A percentile compares a stretch with the other conserved stretches of the same genome.
These are phyloP conservation scores for Trichoderma sp. DNA, from an alignment of 2,329 filamentous ascomycete genomes.

Conservation along the genomic window DNA sequence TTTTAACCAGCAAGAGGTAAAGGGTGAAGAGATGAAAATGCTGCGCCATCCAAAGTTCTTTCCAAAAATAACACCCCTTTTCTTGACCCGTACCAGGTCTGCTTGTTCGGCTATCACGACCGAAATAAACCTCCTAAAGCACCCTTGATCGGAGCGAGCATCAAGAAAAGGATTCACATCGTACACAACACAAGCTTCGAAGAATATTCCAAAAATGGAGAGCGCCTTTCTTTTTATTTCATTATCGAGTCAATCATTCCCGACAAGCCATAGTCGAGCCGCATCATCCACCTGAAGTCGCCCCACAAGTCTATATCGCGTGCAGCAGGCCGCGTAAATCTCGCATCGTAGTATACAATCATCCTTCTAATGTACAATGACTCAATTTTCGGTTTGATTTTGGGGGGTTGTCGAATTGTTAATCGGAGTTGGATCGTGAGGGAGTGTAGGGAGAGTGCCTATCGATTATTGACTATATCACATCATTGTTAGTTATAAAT, in stretches of 20 bases:
- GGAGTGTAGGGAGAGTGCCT: not conserved
- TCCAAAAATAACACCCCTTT: not conserved
- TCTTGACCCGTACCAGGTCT: not conserved
- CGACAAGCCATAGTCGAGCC: not conserved
- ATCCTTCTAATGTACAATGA: constrained; percentile 19
- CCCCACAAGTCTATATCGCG: constrained; percentile 5
- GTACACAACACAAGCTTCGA: not conserved
- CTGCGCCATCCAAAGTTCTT: not conserved
- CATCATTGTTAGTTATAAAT: not conserved
- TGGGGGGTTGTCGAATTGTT: not conserved
- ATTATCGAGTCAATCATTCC: not conserved
- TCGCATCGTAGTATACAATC: constrained; percentile 30
- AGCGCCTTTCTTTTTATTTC: constrained; percentile 2
- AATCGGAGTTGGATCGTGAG: not conserved
- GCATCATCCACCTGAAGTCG: constrained; percentile 2
- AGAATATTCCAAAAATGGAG: not conserved
- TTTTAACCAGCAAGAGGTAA: not conserved
- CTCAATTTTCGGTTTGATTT: not conserved
- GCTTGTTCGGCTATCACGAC: not conserved
- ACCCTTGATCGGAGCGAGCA: not conserved
- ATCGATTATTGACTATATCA: constrained; percentile 5
- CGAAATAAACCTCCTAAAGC: not conserved
- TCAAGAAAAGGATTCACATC: not conserved
- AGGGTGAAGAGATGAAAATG: not conserved
- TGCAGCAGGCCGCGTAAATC: constrained; percentile 2